A percentile compares a stretch with the other conserved stretches of the same genome.
These are phyloP conservation scores for Sporodiniella umbellata DNA, from an alignment of 371 early-diverging fungal genomes.

Conservation along the genomic window DNA sequence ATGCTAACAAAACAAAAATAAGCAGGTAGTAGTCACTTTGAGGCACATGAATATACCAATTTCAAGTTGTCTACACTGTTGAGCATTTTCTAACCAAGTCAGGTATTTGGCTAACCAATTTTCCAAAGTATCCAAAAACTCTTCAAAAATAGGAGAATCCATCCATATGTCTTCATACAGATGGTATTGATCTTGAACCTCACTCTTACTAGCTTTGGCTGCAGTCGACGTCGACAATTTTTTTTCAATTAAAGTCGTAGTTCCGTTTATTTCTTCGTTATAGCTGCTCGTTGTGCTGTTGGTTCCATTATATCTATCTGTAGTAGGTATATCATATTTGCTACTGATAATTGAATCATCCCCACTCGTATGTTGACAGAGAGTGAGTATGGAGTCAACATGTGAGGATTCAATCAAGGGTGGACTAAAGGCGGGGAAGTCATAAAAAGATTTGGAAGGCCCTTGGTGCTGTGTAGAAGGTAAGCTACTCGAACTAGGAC, in stretches of 20 bases:
- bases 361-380: neutral
- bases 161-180: conserved; percentile 33
- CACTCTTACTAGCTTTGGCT: conserved; percentile 1
- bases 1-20: conserved; percentile 3
- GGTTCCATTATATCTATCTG: neutral
- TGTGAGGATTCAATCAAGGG: neutral
- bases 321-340: neutral
- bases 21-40: neutral
- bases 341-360: neutral
- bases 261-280: conserved; percentile 69
- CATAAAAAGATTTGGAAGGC: conserved; percentile 14
- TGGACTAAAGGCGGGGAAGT: conserved; percentile 14
- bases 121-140: conserved; percentile 22
- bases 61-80: conserved; percentile 31
- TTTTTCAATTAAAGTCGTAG: conserved; percentile 94
- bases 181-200: conserved; percentile 16
- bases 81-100: conserved; percentile 24
- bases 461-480: neutral
- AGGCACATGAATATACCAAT: conserved; percentile 24
- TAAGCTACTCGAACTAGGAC: neutral
- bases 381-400: neutral
- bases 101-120: conserved; percentile 22
- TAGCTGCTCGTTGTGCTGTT: conserved; percentile 2
- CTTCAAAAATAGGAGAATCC: conserved; percentile 29
- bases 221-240: conserved; percentile 6